A percentile compares a stretch with the other conserved stretches of the same genome.
phyloP scores from a whole-genome alignment of 2,329 filamentous ascomycete species.

The Verticillium tricorpus region DNA sequence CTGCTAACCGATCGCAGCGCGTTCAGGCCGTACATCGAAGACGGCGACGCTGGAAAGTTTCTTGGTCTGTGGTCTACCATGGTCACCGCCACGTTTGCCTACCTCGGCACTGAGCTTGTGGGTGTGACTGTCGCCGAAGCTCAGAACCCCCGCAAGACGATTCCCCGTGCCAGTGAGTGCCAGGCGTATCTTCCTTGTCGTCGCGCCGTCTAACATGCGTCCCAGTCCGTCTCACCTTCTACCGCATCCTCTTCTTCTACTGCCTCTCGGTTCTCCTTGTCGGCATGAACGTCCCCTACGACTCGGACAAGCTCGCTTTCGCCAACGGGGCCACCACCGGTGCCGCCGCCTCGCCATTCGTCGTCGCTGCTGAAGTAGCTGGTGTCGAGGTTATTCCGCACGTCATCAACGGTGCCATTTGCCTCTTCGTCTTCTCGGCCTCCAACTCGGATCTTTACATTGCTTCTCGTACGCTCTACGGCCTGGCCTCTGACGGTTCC shows the following conservation, averaged over 20 bases:
- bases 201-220: not conserved
- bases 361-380: constrained; percentile 64
- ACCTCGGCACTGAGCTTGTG: constrained; percentile 71
- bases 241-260: constrained; percentile 79
- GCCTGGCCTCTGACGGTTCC: constrained; percentile 65
- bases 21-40: constrained; percentile 42
- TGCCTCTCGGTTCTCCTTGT: constrained; percentile 67
- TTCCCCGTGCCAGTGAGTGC: constrained; percentile 58
- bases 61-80: constrained; percentile 65
- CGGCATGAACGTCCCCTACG: constrained; percentile 72
- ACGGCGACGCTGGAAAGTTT: constrained; percentile 46
- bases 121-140: constrained; percentile 77
- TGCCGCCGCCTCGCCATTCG: constrained; percentile 67
- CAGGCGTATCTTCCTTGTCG: not conserved
- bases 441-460: constrained; percentile 77
- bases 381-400: constrained; percentile 59
- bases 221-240: constrained; percentile 68
- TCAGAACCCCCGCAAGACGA: constrained; percentile 71
- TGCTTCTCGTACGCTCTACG: constrained; percentile 68
- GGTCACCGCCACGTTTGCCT: constrained; percentile 75
- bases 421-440: constrained; percentile 72
- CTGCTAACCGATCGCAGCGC: constrained; percentile 25
- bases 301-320: constrained; percentile 55
- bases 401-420: constrained; percentile 69
- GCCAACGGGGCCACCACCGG: constrained; percentile 46